A percentile compares a stretch with the other conserved stretches of the same genome.
These are phyloP conservation scores for Mortierella sp. DNA, from an alignment of 371 early-diverging fungal genomes.

Conservation along the genomic window DNA sequence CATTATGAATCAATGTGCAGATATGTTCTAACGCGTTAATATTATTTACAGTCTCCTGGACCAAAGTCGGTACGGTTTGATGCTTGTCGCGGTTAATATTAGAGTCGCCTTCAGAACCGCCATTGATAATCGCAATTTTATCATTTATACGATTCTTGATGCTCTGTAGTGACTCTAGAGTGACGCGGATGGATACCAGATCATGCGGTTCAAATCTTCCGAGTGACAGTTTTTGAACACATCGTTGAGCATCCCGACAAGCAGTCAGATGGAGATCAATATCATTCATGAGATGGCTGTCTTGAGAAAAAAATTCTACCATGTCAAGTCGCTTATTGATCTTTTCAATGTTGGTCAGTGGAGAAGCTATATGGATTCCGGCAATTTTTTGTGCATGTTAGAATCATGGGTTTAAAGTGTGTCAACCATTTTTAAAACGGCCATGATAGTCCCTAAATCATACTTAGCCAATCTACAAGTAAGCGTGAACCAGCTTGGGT, in stretches of 20 bases:
- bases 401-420: not conserved
- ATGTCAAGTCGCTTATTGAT: constrained; percentile 76
- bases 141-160: constrained; percentile 55
- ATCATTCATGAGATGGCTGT: constrained; percentile 64
- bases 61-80: constrained; percentile 12
- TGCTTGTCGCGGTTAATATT: not conserved
- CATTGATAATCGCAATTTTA: constrained; percentile 17
- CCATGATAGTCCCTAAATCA: not conserved
- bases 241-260: constrained; percentile 79
- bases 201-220: constrained; percentile 75
- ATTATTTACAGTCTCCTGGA: constrained; percentile 46
- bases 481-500: constrained; percentile 87
- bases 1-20: constrained; percentile 42
- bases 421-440: not conserved
- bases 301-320: constrained; percentile 73
- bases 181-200: constrained; percentile 69
- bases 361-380: constrained; percentile 60
- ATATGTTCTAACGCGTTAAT: constrained; percentile 60
- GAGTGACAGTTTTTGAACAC: constrained; percentile 77
- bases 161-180: constrained; percentile 62
- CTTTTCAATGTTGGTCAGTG: constrained; percentile 66
- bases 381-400: not conserved
- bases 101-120: not conserved
- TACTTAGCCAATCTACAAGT: constrained; percentile 76
- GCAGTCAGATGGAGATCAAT: constrained; percentile 63